Evolutionary conservation across 768 basidiomycete genomes (phyloP), one percentile per base, ranked within the genome.

Genomic region (Megacollybia marginata): DNA sequence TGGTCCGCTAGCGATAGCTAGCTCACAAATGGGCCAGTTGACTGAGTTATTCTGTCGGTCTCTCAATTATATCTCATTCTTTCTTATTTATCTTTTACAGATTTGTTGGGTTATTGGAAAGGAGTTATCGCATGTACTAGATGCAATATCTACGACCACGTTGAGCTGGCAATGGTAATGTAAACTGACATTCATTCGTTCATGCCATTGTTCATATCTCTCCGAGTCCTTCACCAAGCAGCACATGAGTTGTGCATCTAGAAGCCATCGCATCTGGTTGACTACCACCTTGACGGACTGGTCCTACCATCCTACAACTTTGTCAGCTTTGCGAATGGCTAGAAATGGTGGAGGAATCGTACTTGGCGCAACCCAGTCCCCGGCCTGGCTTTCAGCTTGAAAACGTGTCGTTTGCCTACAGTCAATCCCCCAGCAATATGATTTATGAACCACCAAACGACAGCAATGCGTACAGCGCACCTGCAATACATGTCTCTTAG

Each of bases 291-390:
- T n/a, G n/a, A n/a, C n/a, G n/a, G n/a, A n/a, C n/a, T n/a, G n/a
- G n/a, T n/a, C n/a, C n/a, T n/a, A n/a, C n/a, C n/a, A n/a, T n/a
- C n/a, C n/a, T n/a, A n/a, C n/a, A n/a, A n/a, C n/a, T n/a, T n/a
- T n/a, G n/a, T n/a, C n/a, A n/a, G n/a, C n/a, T n/a, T n/a, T n/a
- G n/a, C n/a, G n/a, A n/a, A n/a, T n/a, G n/a, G n/a, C n/a, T n/a
- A n/a, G n/a, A n/a, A n/a, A n/a, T n/a, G n/a, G n/a, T n/a, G n/a
- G n/a, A n/a, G n/a, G n/a, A n/a, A n/a, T n/a, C n/a, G n/a, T n/a
- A n/a, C n/a, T n/a, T n/a, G n/a, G n/a, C n/a, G 74, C 9, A 92
- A 81, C 2, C 92, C 92, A 45, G 95, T 94, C 9, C 92, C 77
- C n/a, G 93, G 88, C 80, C 85, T 88, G 0, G 91, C 88, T 49